phyloP scores from a whole-genome alignment of 495 filamentous ascomycete genomes.

The Tirmania nivea region DNA sequence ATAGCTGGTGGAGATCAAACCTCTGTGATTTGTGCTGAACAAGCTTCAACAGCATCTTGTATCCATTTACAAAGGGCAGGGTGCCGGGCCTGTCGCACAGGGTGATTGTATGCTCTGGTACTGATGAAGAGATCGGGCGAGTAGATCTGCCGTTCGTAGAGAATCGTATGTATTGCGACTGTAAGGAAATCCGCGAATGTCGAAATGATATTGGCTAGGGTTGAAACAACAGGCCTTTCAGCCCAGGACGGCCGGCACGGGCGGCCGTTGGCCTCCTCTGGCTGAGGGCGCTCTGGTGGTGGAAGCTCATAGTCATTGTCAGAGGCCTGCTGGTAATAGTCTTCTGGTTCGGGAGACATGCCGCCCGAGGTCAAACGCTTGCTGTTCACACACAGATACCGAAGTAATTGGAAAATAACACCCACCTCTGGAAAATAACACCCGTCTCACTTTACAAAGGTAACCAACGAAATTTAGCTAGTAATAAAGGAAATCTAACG shows the following conservation, averaged over 20 bases:
- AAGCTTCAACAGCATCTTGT: conserved; percentile 54
- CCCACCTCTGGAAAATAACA: too few relatives aligned
- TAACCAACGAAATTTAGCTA: too few relatives aligned
- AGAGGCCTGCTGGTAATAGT: too few relatives aligned
- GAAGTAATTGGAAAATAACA: too few relatives aligned
- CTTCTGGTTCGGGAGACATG: too few relatives aligned
- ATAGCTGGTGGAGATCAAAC: conserved; percentile 16
- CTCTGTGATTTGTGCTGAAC: conserved; percentile 50
- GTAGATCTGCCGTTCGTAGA: conserved; percentile 73
- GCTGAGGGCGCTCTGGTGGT: neutral
- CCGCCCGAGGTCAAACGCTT: too few relatives aligned
- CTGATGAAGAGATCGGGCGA: conserved; percentile 58
- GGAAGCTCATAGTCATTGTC: too few relatives aligned
- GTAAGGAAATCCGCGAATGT: conserved; percentile 61
- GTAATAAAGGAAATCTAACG: too few relatives aligned
- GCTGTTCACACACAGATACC: too few relatives aligned
- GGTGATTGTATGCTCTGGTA: conserved; percentile 67
- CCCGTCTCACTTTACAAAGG: too few relatives aligned
- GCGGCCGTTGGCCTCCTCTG: neutral
- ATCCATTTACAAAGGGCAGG: conserved; percentile 84
- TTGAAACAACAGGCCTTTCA: neutral
- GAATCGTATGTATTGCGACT: conserved; percentile 77
- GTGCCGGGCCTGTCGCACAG: conserved; percentile 74
- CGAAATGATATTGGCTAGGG: conserved; percentile 13
- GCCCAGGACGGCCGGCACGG: neutral